Evolutionary conservation across 139 green algal genomes (phyloP).

Genomic region (Nannochloris sp.): DNA sequence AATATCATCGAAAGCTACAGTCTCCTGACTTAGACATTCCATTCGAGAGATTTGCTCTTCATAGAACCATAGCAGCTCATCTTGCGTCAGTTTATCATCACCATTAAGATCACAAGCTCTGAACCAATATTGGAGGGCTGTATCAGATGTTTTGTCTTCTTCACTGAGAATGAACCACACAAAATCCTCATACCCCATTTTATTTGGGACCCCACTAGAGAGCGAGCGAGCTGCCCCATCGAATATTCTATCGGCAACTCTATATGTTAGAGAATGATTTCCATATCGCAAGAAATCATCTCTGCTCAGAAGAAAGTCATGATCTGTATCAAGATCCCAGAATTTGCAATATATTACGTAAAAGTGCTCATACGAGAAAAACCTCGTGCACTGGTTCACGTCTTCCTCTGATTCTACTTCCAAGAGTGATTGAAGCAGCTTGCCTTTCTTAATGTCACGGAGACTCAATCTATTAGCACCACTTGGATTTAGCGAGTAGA

Average conservation of each 20-base stretch:
- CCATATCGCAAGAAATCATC: conserved; percentile 93
- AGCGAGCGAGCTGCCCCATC: conserved; percentile 65
- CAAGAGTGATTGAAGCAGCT: conserved; percentile 75
- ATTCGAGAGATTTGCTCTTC: conserved; percentile 97
- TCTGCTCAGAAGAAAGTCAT: conserved; percentile 91
- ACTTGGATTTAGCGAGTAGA: conserved; percentile 83
- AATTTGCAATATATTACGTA: conserved; percentile 99
- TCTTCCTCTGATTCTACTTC: conserved; percentile 87
- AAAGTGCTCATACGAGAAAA: conserved; percentile 99
- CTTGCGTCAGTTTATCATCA: conserved; percentile 68
- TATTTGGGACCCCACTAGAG: conserved; percentile 40
- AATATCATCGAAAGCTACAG: conserved; percentile 27
- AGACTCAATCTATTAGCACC: conserved; percentile 67
- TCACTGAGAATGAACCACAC: conserved; percentile 98
- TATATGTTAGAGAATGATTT: conserved; percentile 87
- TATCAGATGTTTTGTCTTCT: conserved; percentile 94
- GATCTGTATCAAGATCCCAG: conserved; percentile 97
- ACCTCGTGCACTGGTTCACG: conserved; percentile 89
- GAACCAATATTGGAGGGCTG: conserved; percentile 95
- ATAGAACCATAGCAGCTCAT: conserved; percentile 96
- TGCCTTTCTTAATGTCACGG: conserved; percentile 70
- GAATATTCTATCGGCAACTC: conserved; percentile 93
- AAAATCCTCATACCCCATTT: conserved; percentile 99
- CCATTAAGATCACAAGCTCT: conserved; percentile 82
- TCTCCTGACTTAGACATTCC: conserved; percentile 83